Evolutionary conservation across 257 asterid genomes (phyloP).

Genomic region (Plantago elongata): DNA sequence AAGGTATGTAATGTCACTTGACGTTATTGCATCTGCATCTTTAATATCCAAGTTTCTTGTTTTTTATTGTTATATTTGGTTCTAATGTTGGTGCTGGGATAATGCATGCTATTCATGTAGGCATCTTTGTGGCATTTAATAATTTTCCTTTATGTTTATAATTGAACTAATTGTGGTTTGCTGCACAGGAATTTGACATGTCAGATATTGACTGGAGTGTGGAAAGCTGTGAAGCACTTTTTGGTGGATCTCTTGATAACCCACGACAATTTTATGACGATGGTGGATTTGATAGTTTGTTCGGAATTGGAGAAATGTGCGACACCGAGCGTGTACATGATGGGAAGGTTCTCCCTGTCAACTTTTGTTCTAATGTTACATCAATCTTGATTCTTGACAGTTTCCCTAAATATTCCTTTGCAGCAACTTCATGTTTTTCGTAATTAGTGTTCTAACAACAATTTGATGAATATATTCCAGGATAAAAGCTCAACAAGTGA

Average conservation of each 20-base stretch:
- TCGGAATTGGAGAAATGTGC: slow-evolving; percentile 25
- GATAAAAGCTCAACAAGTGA: slow-evolving; percentile 26
- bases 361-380: background rate
- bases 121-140: slow-evolving; percentile 22
- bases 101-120: slow-evolving; percentile 25
- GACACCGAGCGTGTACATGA: slow-evolving; percentile 21
- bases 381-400: slow-evolving; percentile 6
- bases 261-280: slow-evolving; percentile 30
- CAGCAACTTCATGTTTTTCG: background rate
- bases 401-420: background rate
- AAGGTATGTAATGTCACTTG: slow-evolving; percentile 48
- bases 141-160: background rate
- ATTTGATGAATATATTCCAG: slow-evolving; percentile 23
- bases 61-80: background rate
- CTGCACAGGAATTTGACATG: slow-evolving; percentile 31
- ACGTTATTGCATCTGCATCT: no score
- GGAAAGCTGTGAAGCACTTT: slow-evolving; percentile 34
- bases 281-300: slow-evolving; percentile 37
- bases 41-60: no score
- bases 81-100: background rate
- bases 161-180: slow-evolving; percentile 19
- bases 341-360: slow-evolving; percentile 26
- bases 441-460: slow-evolving; percentile 5
- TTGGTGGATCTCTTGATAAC: slow-evolving; percentile 34
- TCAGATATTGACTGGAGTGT: slow-evolving; percentile 39